Conservation (phyloP, 2,329 filamentous ascomycete genomes). For the Cladosporium phlei region DNA sequence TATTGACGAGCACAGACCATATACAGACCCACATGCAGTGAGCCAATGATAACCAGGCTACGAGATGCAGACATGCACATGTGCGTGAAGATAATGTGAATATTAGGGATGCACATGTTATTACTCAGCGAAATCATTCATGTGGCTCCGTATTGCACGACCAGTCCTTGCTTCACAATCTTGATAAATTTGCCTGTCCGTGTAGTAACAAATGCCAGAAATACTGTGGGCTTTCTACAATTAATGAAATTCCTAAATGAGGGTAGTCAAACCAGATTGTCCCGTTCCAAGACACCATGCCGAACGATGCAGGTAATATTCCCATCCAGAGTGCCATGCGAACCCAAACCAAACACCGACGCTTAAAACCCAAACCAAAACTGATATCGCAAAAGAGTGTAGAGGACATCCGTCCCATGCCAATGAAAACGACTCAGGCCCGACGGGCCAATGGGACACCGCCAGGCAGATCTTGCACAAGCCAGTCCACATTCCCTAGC, state of each 20-base stretch:
- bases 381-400: background rate
- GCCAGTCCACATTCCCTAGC: constrained; percentile 11
- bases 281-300: background rate
- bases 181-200: too few species aligned
- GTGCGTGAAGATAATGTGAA: too few species aligned
- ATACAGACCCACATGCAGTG: too few species aligned
- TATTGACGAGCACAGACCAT: too few species aligned
- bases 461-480: constrained; percentile 6
- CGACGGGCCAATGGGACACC: constrained; percentile 4
- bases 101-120: too few species aligned
- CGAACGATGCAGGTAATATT: background rate
- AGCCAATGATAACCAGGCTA: too few species aligned
- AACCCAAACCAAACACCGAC: constrained; percentile 1
- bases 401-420: background rate
- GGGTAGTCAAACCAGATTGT: background rate
- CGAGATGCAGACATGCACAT: too few species aligned
- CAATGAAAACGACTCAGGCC: too few species aligned
- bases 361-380: background rate
- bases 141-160: too few species aligned
- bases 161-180: too few species aligned
- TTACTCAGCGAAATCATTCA: too few species aligned
- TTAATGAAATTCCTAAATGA: background rate
- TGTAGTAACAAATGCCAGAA: too few species aligned
- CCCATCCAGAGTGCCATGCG: background rate
- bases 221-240: constrained; percentile 2